A percentile compares a stretch with the other conserved stretches of the same genome.
phyloP scores from a whole-genome alignment of 2,329 filamentous ascomycete genomes.

The Rutstroemia sp. region DNA sequence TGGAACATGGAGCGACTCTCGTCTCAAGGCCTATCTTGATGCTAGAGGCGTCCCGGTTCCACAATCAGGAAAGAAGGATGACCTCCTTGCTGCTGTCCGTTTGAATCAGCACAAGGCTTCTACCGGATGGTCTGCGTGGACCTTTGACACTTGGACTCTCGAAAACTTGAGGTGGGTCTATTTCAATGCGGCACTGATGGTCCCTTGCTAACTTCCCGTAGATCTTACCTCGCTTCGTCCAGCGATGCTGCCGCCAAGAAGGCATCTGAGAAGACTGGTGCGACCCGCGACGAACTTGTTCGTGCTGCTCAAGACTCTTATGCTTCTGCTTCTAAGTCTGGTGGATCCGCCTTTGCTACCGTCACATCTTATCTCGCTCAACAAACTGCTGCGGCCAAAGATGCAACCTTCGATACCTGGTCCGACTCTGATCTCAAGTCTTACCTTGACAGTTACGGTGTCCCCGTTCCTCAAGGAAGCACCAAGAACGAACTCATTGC shows the following conservation, averaged over 20 bases:
- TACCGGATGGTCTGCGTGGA: slow-evolving; percentile 64
- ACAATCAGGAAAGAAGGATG: slow-evolving; percentile 61
- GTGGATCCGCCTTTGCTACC: slow-evolving; percentile 54
- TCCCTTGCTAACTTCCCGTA: not conserved
- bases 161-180: slow-evolving; percentile 56
- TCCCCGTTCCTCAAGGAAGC: slow-evolving; percentile 34
- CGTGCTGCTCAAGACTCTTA: slow-evolving; percentile 56
- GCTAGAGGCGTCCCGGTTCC: slow-evolving; percentile 69
- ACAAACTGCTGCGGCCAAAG: slow-evolving; percentile 58
- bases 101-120: slow-evolving; percentile 64
- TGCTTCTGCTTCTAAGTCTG: slow-evolving; percentile 48
- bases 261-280: slow-evolving; percentile 53
- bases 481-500: slow-evolving; percentile 58
- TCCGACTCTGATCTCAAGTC: slow-evolving; percentile 57
- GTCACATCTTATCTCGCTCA: slow-evolving; percentile 63
- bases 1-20: slow-evolving; percentile 61
- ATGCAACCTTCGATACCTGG: slow-evolving; percentile 65
- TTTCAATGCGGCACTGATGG: not conserved
- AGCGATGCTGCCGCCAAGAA: slow-evolving; percentile 51
- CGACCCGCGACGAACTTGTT: slow-evolving; percentile 66
- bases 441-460: slow-evolving; percentile 73
- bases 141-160: slow-evolving; percentile 68
- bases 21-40: slow-evolving; percentile 72
- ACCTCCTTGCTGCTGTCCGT: slow-evolving; percentile 68
- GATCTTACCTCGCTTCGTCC: slow-evolving; percentile 42